Percentiles rank a stretch among this genome's conserved stretches.
Conservation (phyloP, 179 eudicot genomes). For the Beta macrorhiza region DNA sequence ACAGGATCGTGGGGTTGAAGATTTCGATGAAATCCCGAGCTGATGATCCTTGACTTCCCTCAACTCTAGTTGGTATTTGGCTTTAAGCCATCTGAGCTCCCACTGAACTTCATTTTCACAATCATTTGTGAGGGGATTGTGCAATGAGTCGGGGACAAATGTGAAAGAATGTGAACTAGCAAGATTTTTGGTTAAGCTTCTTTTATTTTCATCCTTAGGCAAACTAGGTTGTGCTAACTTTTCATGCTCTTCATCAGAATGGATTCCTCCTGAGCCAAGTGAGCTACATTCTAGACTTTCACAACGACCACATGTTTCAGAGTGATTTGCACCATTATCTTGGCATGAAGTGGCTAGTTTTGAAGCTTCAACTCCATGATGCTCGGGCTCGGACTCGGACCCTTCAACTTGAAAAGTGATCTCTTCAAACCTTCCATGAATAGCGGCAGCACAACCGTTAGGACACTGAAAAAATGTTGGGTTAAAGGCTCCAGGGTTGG, state of each 20-base stretch:
- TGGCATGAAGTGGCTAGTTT: slow-evolving; percentile 16
- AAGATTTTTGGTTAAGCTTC: slow-evolving; percentile 3
- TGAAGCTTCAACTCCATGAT: slow-evolving; percentile 27
- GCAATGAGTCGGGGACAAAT: slow-evolving; percentile 3
- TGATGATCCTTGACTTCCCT: slow-evolving; percentile 53
- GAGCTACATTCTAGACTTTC: slow-evolving; percentile 49
- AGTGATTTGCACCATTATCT: slow-evolving; percentile 19
- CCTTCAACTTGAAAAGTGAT: slow-evolving; percentile 63
- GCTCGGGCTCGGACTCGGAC: slow-evolving; percentile 56
- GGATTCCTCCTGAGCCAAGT: slow-evolving; percentile 34
- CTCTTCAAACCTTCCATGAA: slow-evolving; percentile 86
- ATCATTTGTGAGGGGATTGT: slow-evolving; percentile 28
- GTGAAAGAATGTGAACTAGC: slow-evolving; percentile 20
- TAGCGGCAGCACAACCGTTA: slow-evolving; percentile 53
- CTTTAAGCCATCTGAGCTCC: slow-evolving; percentile 79
- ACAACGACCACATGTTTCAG: slow-evolving; percentile 36
- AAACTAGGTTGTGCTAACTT: slow-evolving; percentile 25
- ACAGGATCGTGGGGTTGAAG: slow-evolving; percentile 21
- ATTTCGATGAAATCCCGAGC: slow-evolving; percentile 31
- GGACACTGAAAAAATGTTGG: slow-evolving; percentile 36
- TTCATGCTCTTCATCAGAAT: slow-evolving; percentile 36
- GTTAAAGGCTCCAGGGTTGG: slow-evolving; percentile 25
- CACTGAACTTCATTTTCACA: slow-evolving; percentile 49
- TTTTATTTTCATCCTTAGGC: slow-evolving; percentile 13
- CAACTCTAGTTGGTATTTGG: slow-evolving; percentile 61